Base-by-base conservation (phyloP, 2,329 filamentous ascomycete genomes). In the Fusarium subglutinans region DNA sequence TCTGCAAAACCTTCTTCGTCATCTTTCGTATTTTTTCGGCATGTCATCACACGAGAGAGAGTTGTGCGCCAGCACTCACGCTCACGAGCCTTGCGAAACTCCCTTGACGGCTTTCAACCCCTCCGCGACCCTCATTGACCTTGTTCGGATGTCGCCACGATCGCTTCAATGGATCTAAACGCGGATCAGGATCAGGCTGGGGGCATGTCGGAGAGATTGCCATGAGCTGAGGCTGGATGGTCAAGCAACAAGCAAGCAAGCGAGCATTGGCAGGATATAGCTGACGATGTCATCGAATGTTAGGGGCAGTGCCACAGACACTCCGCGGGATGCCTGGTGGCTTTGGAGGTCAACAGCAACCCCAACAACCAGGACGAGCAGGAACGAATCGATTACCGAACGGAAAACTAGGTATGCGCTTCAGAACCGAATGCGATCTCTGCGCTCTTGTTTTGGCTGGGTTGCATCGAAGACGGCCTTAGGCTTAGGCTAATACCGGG, bases 371-470 rank as follows among this genome's bases (percentile, higher is more conserved):
- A 74, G 87, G 84, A 63, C 86, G 90, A 79, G 84, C 85, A 72
- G 87, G 87, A 47, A 86, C 90, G 61, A 89, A 81, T 80, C 87
- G 90, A 79, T 84, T 92, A 87, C 90, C 89, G 66, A 91, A 90
- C 76, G 90, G 90, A 63, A 92, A 92, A 82, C 82, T 91, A 86
- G 88, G 90, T 92, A 81, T 56, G 76, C 59, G 59, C 47, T 54
- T 47, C 30, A 40, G 56, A 33, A 38, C 54, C 48, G 56, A 40
- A 41, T 50, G 53, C 47, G 47, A 60, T 47, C 53, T 24, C 54
- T 44, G 56, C 45, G 65, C 59, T 58, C 24, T 26, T 45, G 55
- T 45, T 67, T 66, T 66, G 63, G 48, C 48, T 63, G 56, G 35
- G 60, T 54, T 58, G 63, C 55, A 66, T 55, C 55, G 45, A 53